Percentiles rank a stretch among this genome's conserved stretches.
These are phyloP conservation scores for Cladophialophora immunda DNA, from an alignment of 2,329 filamentous ascomycete genomes.

Conservation along the genomic window DNA sequence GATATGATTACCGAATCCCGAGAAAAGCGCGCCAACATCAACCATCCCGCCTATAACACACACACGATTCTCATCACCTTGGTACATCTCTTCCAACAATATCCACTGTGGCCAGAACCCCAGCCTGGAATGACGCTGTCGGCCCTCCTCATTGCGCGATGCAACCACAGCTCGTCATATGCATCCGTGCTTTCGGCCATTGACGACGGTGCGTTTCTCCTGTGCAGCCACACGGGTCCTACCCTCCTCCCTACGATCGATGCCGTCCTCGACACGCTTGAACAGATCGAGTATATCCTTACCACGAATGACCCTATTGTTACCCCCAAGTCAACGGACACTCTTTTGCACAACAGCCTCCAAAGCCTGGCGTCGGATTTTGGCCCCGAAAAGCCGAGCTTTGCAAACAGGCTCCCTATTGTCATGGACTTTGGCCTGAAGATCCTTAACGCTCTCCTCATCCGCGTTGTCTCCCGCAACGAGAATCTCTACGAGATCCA, in stretches of 20 bases:
- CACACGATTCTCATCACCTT: constrained; percentile 37
- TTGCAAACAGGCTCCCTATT: constrained; percentile 32
- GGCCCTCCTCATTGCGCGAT: constrained; percentile 36
- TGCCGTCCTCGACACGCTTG: constrained; percentile 35
- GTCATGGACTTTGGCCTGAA: constrained; percentile 36
- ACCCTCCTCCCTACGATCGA: constrained; percentile 33
- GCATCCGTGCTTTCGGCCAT: constrained; percentile 26
- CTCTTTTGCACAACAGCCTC: constrained; percentile 29
- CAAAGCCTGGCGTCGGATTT: constrained; percentile 35
- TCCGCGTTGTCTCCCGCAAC: constrained; percentile 15
- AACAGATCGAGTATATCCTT: constrained; percentile 35
- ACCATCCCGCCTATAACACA: constrained; percentile 38
- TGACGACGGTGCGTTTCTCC: constrained; percentile 31
- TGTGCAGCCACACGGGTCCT: constrained; percentile 23
- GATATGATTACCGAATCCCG: constrained; percentile 31
- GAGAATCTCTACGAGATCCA: constrained; percentile 34
- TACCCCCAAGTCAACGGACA: constrained; percentile 32
- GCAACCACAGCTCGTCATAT: constrained; percentile 35
- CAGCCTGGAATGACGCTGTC: constrained; percentile 36
- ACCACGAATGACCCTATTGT: constrained; percentile 31
- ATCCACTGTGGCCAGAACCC: constrained; percentile 38
- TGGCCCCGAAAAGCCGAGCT: constrained; percentile 31
- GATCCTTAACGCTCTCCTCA: constrained; percentile 32
- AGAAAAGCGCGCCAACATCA: constrained; percentile 30
- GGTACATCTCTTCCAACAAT: constrained; percentile 34